Conservation (phyloP, 2,329 filamentous ascomycete species). For the Penicillium sclerotigenum region DNA sequence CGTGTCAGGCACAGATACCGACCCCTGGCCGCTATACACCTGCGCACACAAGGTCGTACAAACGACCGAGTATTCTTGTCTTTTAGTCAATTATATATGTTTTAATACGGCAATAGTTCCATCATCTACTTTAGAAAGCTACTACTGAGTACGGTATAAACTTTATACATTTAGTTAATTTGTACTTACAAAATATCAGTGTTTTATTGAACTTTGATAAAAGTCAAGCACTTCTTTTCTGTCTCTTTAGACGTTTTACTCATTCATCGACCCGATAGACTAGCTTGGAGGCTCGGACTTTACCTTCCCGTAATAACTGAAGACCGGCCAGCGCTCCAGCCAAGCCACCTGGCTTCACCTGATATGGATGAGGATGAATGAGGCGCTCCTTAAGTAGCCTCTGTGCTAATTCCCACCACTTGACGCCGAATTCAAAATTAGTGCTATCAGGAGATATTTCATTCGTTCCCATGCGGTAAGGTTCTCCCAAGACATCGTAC, state of each 20-base stretch:
- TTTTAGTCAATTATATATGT: no score
- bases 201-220: background rate
- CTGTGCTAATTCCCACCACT: slow-evolving; percentile 14
- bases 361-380: slow-evolving; percentile 17
- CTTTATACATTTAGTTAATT: no score
- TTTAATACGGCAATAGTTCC: no score
- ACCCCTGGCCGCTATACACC: no score
- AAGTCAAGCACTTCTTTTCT: background rate
- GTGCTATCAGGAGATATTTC: slow-evolving; percentile 5
- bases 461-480: slow-evolving; percentile 15
- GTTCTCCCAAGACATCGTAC: slow-evolving; percentile 20
- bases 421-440: slow-evolving; percentile 15
- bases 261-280: slow-evolving; percentile 18
- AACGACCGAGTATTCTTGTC: no score
- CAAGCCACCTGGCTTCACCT: slow-evolving; percentile 18
- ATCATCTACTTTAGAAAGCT: no score
- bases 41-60: no score
- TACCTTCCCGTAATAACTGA: slow-evolving; percentile 19
- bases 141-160: no score
- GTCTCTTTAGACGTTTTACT: background rate
- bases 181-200: no score
- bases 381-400: slow-evolving; percentile 14
- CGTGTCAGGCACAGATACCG: no score
- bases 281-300: slow-evolving; percentile 21
- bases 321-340: slow-evolving; percentile 16